Conservation (phyloP, 352 stramenopile genomes). For the Phytopythium delawarense region DNA sequence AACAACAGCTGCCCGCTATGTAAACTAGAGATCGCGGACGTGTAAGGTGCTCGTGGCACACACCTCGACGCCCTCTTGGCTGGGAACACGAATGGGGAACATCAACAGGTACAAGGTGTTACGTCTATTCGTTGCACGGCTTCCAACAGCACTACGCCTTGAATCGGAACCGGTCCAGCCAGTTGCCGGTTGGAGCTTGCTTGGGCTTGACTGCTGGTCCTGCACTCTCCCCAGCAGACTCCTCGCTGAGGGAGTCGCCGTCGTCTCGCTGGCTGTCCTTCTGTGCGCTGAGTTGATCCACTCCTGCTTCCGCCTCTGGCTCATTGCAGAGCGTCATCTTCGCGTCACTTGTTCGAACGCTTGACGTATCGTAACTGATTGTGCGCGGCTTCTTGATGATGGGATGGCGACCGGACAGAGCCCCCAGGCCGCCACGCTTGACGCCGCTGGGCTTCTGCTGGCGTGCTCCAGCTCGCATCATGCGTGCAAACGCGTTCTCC, state of each 20-base stretch:
- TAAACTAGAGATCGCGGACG: conserved; percentile 52
- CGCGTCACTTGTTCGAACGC: not conserved
- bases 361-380: not conserved
- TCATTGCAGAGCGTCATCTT: not conserved
- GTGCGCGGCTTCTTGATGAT: not conserved
- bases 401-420: not conserved
- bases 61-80: not conserved
- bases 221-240: not conserved
- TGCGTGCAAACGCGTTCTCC: conserved; percentile 78
- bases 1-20: conserved; percentile 80
- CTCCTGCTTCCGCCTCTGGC: not conserved
- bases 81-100: not conserved
- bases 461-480: conserved; percentile 68
- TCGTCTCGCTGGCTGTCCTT: not conserved
- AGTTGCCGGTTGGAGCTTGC: not conserved
- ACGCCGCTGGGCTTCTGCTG: conserved; percentile 54
- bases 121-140: not conserved
- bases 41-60: conserved; percentile 17
- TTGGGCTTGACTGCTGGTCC: not conserved
- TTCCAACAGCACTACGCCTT: conserved; percentile 16
- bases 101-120: not conserved
- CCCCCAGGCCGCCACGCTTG: conserved; percentile 22
- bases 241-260: not conserved
- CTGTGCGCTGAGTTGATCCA: not conserved
- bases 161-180: conserved; percentile 33